Base-by-base conservation (phyloP, 345 rosid species). In the Syzygium grande region DNA sequence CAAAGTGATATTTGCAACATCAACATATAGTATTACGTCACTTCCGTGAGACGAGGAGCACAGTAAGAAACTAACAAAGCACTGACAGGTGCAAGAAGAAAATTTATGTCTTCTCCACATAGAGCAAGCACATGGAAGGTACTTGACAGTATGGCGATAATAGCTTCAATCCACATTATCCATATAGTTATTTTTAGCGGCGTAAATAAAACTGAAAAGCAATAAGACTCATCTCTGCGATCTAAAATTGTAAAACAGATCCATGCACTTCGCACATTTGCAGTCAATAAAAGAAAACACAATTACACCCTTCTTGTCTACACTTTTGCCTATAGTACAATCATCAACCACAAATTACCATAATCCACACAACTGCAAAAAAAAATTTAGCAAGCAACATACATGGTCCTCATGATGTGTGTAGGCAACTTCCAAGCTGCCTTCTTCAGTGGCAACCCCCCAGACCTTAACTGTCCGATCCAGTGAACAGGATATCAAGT, bases 121-220 rank as follows among this genome's bases (percentile, higher is more conserved):
- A 52, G 54, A 52, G 54, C 6, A 52, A 52, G 19, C 54, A 14
- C 54, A 61, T 6, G 73, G 73, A 61, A 61, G 73, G 38, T 61
- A 61, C 38, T 61, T 61, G 34, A 61, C 73, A 13, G 38, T n/a
- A 61, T 6, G 68, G 73, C 73, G n/a, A 61, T 61, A 0, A n/a
- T n/a, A 61, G 2, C 73, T 61, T 61, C 68, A n/a, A 29, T 61
- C 68, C 4, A 61, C 5, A 61, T 0, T 61, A 61, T 61, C 13
- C 9, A n/a, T 34, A n/a, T 61, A 61, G 15, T n/a, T 1, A n/a
- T n/a, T 61, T n/a, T 61, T n/a, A 61, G 6, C 73, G n/a, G 73
- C 0, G 0, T 9, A 1, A 27, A 59, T 59, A 25, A 59, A 25
- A 59, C 8, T 0, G 0, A 59, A 56, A 59, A 59, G 68, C 2